Evolutionary conservation across 2,329 filamentous ascomycete genomes (phyloP).

Genomic region (Chaetomium olivaceum): DNA sequence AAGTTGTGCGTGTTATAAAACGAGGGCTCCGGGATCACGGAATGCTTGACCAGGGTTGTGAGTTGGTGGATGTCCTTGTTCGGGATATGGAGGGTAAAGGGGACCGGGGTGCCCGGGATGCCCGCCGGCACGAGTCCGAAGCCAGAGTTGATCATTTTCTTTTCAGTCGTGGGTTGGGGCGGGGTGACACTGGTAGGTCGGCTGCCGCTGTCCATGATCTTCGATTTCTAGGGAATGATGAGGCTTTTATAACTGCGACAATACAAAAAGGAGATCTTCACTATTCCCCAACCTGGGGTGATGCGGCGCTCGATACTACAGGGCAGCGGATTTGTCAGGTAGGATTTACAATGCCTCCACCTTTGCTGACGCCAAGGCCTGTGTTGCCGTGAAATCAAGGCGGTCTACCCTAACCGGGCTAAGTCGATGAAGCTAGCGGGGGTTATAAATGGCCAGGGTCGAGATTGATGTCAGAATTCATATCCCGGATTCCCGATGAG

Average conservation of each 20-base stretch:
- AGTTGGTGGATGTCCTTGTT: conserved; percentile 19
- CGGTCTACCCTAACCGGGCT: background rate
- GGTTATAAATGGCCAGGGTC: too few relatives aligned
- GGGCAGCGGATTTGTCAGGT: background rate
- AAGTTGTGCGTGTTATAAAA: conserved; percentile 26
- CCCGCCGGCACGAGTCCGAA: conserved; percentile 17
- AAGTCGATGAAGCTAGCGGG: background rate
- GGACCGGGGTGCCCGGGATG: conserved; percentile 20
- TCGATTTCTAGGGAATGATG: background rate
- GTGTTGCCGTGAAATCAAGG: background rate
- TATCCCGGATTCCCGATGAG: too few relatives aligned
- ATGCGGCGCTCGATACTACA: too few relatives aligned
- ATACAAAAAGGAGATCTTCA: background rate
- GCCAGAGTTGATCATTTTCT: conserved; percentile 7
- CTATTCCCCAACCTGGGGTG: background rate
- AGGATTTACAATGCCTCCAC: background rate
- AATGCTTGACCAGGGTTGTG: conserved; percentile 15
- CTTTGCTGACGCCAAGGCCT: background rate
- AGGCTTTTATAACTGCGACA: background rate
- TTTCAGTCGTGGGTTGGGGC: background rate
- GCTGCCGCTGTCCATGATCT: background rate
- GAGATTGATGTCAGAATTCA: too few relatives aligned
- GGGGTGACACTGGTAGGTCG: background rate
- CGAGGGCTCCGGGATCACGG: conserved; percentile 16
- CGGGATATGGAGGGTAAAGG: conserved; percentile 22